phyloP scores from a whole-genome alignment of 305 asterid genomes.

The Coffea humblotiana region DNA sequence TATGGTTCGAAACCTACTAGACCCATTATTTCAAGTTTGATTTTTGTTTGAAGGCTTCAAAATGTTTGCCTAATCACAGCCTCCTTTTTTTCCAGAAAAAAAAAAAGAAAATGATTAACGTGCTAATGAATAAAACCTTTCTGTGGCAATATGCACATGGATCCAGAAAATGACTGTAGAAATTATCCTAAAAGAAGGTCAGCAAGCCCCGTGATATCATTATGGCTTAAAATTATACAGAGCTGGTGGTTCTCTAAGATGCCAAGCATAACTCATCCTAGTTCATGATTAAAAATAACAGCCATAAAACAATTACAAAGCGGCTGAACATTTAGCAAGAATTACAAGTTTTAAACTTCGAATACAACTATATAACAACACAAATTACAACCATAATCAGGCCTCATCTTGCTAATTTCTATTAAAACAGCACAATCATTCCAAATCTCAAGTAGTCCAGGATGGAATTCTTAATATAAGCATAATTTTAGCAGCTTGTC shows the following conservation, averaged over 20 bases:
- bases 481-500: not conserved
- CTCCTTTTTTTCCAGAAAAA: not conserved
- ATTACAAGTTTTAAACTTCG: not conserved
- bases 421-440: not conserved
- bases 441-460: not conserved
- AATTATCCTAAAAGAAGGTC: not conserved
- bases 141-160: not conserved
- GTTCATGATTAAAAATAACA: not conserved
- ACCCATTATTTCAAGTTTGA: not conserved
- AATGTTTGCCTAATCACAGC: not conserved
- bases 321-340: not conserved
- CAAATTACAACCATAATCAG: not conserved
- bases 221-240: not conserved
- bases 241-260: not conserved
- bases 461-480: not conserved
- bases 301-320: too few species aligned
- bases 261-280: not conserved
- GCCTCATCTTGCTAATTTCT: constrained; percentile 1
- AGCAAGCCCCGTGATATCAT: not conserved
- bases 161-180: not conserved
- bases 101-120: not conserved
- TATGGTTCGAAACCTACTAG: not conserved
- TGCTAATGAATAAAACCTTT: too few species aligned
- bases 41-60: not conserved
- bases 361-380: not conserved